These are phyloP conservation scores for Cenchrus americanus DNA, from an alignment of 176 grass and related monocot species.

Conservation along the genomic window DNA sequence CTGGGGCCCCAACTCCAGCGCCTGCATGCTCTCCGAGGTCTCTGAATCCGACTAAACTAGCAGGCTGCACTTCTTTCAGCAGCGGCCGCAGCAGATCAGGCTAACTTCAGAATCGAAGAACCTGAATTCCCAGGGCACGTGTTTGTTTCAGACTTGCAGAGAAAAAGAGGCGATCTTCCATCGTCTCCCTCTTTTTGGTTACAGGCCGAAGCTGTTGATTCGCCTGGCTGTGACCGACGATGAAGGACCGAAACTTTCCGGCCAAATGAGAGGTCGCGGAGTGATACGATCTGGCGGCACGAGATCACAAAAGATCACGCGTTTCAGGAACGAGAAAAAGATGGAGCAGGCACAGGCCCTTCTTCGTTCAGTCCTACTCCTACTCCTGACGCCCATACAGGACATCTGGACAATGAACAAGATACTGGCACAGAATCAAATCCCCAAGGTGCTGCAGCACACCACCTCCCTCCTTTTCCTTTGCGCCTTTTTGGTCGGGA, in stretches of 20 bases:
- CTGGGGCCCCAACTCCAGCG: not conserved
- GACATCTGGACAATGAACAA: constrained; percentile 22
- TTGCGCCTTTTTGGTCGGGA: constrained; percentile 21
- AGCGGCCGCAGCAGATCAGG: not conserved
- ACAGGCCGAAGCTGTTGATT: not conserved
- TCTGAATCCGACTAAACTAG: not conserved
- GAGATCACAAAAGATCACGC: constrained; percentile 11
- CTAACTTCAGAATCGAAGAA: not conserved
- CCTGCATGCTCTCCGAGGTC: not conserved
- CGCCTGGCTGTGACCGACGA: not conserved
- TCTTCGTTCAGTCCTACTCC: not conserved
- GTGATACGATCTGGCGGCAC: constrained; percentile 25
- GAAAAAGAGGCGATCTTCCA: not conserved
- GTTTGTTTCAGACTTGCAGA: not conserved
- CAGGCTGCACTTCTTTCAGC: not conserved
- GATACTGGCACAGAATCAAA: constrained; percentile 3
- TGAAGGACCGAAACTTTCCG: not conserved
- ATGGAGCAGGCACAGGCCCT: not conserved
- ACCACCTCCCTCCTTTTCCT: not conserved
- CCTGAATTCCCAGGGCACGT: not conserved
- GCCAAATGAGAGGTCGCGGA: not conserved
- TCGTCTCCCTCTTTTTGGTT: too few relatives aligned
- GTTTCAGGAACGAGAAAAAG: constrained; percentile 24
- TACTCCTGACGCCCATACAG: not conserved
- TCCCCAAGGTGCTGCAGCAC: not conserved